phyloP scores from a whole-genome alignment of 805 yeast genomes.

The Lipomyces chichibuensis region DNA sequence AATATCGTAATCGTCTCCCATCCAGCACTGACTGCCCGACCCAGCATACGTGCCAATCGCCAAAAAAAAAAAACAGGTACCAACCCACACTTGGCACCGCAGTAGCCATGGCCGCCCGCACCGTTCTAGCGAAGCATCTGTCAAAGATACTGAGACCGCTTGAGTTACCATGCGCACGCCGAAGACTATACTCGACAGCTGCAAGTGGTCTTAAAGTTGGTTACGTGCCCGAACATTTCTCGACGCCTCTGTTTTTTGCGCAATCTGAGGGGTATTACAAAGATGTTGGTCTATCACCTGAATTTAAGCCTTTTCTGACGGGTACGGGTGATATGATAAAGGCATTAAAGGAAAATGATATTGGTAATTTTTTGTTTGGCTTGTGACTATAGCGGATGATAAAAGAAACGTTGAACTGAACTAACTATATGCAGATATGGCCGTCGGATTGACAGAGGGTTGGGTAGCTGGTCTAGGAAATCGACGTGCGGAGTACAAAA shows the following conservation, averaged over 20 bases:
- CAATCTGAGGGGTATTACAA: slow-evolving; percentile 58
- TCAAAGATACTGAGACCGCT: not conserved
- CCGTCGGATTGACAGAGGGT: slow-evolving; percentile 89
- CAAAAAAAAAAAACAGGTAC: not conserved
- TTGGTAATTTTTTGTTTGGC: slow-evolving; percentile 47
- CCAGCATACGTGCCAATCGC: too few relatives aligned
- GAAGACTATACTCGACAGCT: not conserved
- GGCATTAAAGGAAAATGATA: slow-evolving; percentile 61
- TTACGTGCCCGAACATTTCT: slow-evolving; percentile 88
- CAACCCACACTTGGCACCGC: not conserved
- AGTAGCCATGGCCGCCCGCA: not conserved
- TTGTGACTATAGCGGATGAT: too few relatives aligned
- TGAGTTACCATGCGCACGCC: not conserved
- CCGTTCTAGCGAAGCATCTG: not conserved
- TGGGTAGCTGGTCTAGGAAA: slow-evolving; percentile 81
- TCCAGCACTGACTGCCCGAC: too few relatives aligned
- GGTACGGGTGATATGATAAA: slow-evolving; percentile 89
- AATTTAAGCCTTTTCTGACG: slow-evolving; percentile 69
- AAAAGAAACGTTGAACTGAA: not conserved
- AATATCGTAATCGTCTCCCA: too few relatives aligned
- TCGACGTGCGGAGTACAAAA: slow-evolving; percentile 64
- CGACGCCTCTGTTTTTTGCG: slow-evolving; percentile 83
- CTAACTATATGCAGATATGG: slow-evolving; percentile 52
- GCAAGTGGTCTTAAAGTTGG: slow-evolving; percentile 55
- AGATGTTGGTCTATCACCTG: slow-evolving; percentile 56